Evolutionary conservation across 2,329 filamentous ascomycete species (phyloP).

Genomic region (Spiromastix sp.): DNA sequence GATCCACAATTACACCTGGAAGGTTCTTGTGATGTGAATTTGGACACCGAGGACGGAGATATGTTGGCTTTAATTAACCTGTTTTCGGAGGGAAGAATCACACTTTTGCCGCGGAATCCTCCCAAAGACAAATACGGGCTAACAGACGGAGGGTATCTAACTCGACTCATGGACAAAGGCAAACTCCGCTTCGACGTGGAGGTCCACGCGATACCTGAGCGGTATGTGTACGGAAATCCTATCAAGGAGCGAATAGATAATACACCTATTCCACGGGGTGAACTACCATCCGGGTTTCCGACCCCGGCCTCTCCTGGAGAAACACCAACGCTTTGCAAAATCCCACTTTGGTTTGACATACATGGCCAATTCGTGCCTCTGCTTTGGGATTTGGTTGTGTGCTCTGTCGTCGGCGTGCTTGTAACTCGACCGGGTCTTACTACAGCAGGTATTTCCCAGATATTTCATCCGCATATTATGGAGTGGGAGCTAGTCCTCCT

Average conservation of each 20-base stretch:
- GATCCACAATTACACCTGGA: slow-evolving; percentile 27
- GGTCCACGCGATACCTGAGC: slow-evolving; percentile 21
- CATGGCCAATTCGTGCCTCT: slow-evolving; percentile 27
- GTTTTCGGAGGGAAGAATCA: slow-evolving; percentile 24
- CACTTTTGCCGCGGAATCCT: slow-evolving; percentile 26
- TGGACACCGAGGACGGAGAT: slow-evolving; percentile 33
- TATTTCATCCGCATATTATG: slow-evolving; percentile 29
- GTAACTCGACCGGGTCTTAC: slow-evolving; percentile 31
- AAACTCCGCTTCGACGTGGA: slow-evolving; percentile 34
- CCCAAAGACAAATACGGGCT: slow-evolving; percentile 37
- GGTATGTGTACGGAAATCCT: slow-evolving; percentile 33
- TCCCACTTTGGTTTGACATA: slow-evolving; percentile 41
- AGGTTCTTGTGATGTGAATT: slow-evolving; percentile 23
- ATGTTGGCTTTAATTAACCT: slow-evolving; percentile 35
- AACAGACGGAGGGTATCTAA: slow-evolving; percentile 36
- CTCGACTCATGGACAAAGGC: slow-evolving; percentile 35
- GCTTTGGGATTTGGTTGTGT: slow-evolving; percentile 34
- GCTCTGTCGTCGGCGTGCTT: slow-evolving; percentile 32
- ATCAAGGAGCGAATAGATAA: slow-evolving; percentile 13
- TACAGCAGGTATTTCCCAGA: slow-evolving; percentile 23
- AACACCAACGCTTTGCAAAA: slow-evolving; percentile 16
- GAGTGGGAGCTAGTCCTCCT: slow-evolving; percentile 33
- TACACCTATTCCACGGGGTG: slow-evolving; percentile 20
- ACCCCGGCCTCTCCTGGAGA: background rate
- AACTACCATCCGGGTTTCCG: slow-evolving; percentile 6